A percentile compares a stretch with the other conserved stretches of the same genome.
Conservation (phyloP, 2,329 filamentous ascomycete genomes). For the Alternaria brassicicola region DNA sequence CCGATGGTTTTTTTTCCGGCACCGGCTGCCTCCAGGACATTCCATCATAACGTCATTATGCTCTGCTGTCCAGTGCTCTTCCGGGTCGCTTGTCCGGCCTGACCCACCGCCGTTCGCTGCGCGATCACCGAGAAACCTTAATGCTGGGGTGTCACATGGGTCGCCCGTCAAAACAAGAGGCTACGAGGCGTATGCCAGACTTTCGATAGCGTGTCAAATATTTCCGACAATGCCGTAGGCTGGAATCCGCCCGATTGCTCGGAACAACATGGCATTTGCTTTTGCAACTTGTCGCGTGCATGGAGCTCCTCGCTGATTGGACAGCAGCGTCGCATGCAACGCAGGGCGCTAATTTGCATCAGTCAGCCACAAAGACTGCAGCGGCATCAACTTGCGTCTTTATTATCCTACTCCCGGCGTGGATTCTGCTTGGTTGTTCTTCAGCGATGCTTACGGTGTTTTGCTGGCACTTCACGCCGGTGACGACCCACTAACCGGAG, state of each 20-base stretch:
- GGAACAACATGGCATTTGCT: not conserved
- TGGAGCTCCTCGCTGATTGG: conserved; percentile 6
- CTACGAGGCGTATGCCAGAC: not conserved
- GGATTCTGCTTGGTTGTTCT: not conserved
- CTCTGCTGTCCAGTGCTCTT: not conserved
- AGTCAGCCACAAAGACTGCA: conserved; percentile 10
- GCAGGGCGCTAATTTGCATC: conserved; percentile 6
- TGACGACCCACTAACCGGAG: conserved; percentile 18
- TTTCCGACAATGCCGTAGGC: not conserved
- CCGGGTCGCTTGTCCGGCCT: not conserved
- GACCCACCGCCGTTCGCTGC: conserved; percentile 1
- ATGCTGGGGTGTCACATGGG: not conserved
- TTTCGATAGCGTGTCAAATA: conserved; percentile 2
- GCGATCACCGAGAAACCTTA: not conserved
- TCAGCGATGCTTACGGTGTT: conserved; percentile 2
- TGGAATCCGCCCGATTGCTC: conserved; percentile 12
- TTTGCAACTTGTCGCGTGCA: not conserved
- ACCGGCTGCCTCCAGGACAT: not conserved
- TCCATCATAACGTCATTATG: not conserved
- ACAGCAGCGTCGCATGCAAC: conserved; percentile 1
- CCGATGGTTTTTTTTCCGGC: not conserved
- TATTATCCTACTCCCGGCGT: not conserved
- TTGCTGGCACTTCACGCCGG: conserved; percentile 19
- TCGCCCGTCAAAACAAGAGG: not conserved
- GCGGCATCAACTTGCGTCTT: conserved; percentile 6